Evolutionary conservation across 2,329 filamentous ascomycete species (phyloP), one percentile per base, ranked within the genome.

Genomic region (Penicillium sp.): DNA sequence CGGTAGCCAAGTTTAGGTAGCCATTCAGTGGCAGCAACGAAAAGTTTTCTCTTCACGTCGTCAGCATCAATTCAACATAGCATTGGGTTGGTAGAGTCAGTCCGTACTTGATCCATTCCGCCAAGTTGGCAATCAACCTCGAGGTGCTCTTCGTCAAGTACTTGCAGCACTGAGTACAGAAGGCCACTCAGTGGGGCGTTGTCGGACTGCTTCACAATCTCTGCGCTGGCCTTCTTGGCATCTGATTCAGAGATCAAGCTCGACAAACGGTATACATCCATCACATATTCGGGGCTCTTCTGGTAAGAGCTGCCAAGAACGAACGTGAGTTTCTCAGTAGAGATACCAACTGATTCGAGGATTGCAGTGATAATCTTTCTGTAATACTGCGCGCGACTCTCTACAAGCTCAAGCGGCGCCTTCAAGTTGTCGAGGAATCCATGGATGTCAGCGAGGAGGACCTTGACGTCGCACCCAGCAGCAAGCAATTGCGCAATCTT

Each of bases 121-220:
- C 91, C 91, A 54, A 96, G 91, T 65, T 99, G 89, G 2, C 82
- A 86, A 68, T 99, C 92, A 3, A 91, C 88, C 50, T 84, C 83
- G 3, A 99, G 77, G 76, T 96, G 84, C 74, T 93, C 80, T 74
- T 97, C 92, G 64, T 97, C 92, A 38, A 97, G 75, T 0, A 88
- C 88, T 72, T 97, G 93, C 73, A 99, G 84, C 38, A 95, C 77
- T 1, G 89, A 88, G 76, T 93, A 53, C 19, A 46, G n/a, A 34
- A 53, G 46, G 14, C 88, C 88, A 49, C 80, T 83, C 46, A 95
- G 68, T 2, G 86, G 81, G 7, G 86, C 81, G 63, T 92, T 90
- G 48, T 82, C 80, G 4, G 86, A 83, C 75, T 97, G 90, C 78
- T 97, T 97, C 58, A 99, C 92, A 10, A 97, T 83, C 72, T 97